These are phyloP conservation scores for Suillus occidentalis DNA, from an alignment of 768 basidiomycete species.

Conservation along the genomic window DNA sequence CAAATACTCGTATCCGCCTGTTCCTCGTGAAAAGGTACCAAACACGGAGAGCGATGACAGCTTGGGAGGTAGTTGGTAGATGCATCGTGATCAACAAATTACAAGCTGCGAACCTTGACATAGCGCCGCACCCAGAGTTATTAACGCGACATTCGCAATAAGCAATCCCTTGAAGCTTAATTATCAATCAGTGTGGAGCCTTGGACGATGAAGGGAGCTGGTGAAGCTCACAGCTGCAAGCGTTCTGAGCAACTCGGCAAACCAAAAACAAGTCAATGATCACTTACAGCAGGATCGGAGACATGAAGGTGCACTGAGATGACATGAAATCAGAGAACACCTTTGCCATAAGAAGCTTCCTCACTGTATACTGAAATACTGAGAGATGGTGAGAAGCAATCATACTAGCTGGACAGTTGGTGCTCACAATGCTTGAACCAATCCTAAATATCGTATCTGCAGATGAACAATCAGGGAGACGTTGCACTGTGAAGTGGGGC, in stretches of 20 bases:
- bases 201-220: not conserved
- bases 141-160: not conserved
- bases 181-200: not conserved
- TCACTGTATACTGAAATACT: not conserved
- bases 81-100: not conserved
- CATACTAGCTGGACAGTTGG: not conserved
- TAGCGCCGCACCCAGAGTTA: not conserved
- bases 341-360: not conserved
- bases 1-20: constrained; percentile 1
- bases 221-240: constrained; percentile 8
- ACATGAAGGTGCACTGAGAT: constrained; percentile 1
- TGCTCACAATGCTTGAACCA: constrained; percentile 2
- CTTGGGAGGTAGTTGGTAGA: not conserved
- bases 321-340: not conserved
- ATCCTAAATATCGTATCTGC: constrained; percentile 14
- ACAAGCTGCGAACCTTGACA: constrained; percentile 10
- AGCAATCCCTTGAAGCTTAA: not conserved
- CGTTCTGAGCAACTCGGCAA: not conserved
- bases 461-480: no score
- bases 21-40: constrained; percentile 12
- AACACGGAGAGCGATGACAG: constrained; percentile 12
- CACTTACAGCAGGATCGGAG: not conserved
- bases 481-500: not conserved
- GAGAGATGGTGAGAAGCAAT: not conserved
- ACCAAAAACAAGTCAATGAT: not conserved